phyloP scores from a whole-genome alignment of 169 alveolate species.

The Prorocentrum cordatum region DNA sequence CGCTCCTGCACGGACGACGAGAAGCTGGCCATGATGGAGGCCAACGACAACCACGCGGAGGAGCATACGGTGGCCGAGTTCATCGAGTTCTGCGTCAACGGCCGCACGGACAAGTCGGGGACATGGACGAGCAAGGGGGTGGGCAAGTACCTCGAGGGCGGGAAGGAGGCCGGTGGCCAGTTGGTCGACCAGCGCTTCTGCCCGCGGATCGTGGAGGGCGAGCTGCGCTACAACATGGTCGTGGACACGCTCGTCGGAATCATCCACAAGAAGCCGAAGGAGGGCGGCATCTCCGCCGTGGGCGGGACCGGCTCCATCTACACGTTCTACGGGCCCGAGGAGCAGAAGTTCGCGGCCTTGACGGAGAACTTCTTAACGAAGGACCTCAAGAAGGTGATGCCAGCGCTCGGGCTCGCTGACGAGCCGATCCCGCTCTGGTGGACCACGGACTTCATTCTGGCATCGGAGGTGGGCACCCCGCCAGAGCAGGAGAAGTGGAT shows the following conservation, averaged over 20 bases:
- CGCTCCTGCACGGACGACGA: background rate
- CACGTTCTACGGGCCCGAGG: constrained; percentile 49
- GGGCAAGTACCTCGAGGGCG: constrained; percentile 49
- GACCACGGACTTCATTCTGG: too few relatives aligned
- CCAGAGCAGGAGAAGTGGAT: too few relatives aligned
- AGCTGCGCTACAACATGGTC: too few relatives aligned
- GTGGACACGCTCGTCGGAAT: too few relatives aligned
- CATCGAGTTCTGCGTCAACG: constrained; percentile 26
- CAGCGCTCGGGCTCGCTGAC: too few relatives aligned
- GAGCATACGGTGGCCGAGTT: constrained; percentile 37
- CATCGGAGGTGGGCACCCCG: too few relatives aligned
- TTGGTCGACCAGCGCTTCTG: too few relatives aligned
- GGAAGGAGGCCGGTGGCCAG: too few relatives aligned
- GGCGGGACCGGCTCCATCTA: constrained; percentile 60
- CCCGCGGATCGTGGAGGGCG: too few relatives aligned
- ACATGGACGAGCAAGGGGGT: constrained; percentile 55
- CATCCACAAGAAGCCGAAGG: too few relatives aligned
- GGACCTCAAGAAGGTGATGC: too few relatives aligned
- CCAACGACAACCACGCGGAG: constrained; percentile 34
- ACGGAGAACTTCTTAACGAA: background rate
- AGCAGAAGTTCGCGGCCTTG: background rate
- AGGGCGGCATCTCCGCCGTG: constrained; percentile 48
- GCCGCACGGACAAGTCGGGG: constrained; percentile 36
- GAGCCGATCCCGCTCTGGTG: too few relatives aligned
- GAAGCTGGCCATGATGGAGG: background rate